Base-by-base conservation (phyloP, 139 green algal genomes). In the Chlamydomonas sphaeroides region DNA sequence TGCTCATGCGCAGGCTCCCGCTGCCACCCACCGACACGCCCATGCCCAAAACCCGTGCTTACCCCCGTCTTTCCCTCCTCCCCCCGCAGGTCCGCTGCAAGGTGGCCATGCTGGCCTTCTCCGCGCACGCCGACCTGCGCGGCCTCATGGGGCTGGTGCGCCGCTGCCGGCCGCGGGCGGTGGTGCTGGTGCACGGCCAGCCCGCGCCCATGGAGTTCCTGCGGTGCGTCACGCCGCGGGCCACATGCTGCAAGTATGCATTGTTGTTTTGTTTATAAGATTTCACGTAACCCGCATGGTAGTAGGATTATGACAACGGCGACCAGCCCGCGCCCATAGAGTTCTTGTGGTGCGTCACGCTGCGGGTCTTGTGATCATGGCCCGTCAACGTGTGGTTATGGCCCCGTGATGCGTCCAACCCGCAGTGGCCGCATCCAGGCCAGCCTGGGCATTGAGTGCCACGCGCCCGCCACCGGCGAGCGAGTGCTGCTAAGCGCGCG, bases 121-220 rank as follows among this genome's bases (percentile, higher is more conserved):
- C 80, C 51, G 91, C 93, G 10, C 93, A 96, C 78, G 88, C 92
- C 0, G 93, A 96, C 77, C 88, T 89, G 21, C 89, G 90, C 35
- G 93, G 93, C 33, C 93, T 96, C 68, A 33, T 94, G 56, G 78
- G 90, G 61, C 82, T 96, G 53, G 77, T 95, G 28, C 80, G 79
- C 2, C 82, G 92, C 33, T 81, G 79, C 42, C 42, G 67, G 3
- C 93, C 93, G 21, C 68, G 82, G 25, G 70, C 85, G 42, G 92
- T 95, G 26, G 79, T 96, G 84, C 89, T 96, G 33, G 93, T 96
- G 51, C 93, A 96, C 66, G 93, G 93, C 1, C 92, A 96, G 67
- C 57, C 72, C 41, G 69, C 74, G 32, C 90, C 92, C 70, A 95
- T 96, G 93, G 76, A 90, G n/a, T 93, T 93, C 80, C 85, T 94